Conservation (phyloP, 225 moss, liverwort and hornwort species). For the Rhytidiadelphus loreus region DNA sequence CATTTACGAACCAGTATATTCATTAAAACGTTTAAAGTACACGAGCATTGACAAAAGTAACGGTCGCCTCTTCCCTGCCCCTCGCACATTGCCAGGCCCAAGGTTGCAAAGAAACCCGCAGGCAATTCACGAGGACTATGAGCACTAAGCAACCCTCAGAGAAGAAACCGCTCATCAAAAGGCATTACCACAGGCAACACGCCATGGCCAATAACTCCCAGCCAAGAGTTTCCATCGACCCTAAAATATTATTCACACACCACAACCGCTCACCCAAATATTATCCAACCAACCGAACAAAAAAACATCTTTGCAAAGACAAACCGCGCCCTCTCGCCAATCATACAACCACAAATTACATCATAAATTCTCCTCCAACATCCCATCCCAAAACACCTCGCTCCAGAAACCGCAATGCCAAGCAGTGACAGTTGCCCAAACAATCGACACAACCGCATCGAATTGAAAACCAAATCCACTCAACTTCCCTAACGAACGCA, state of each 20-base stretch:
- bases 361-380: background rate
- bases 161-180: background rate
- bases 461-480: background rate
- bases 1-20: background rate
- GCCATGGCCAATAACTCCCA: background rate
- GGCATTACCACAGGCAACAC: background rate
- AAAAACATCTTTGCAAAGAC: background rate
- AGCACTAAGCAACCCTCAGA: background rate
- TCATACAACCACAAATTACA: background rate
- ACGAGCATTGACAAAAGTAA: background rate
- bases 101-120: background rate
- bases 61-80: background rate
- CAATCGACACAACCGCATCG: background rate
- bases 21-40: background rate
- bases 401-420: background rate
- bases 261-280: background rate
- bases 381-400: background rate
- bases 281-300: background rate
- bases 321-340: background rate
- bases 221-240: background rate
- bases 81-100: background rate
- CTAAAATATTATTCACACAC: background rate
- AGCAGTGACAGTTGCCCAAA: background rate
- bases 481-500: background rate
- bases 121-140: background rate